Base-by-base conservation (phyloP, 371 early-diverging fungal species). In the Nematocida displodere region DNA sequence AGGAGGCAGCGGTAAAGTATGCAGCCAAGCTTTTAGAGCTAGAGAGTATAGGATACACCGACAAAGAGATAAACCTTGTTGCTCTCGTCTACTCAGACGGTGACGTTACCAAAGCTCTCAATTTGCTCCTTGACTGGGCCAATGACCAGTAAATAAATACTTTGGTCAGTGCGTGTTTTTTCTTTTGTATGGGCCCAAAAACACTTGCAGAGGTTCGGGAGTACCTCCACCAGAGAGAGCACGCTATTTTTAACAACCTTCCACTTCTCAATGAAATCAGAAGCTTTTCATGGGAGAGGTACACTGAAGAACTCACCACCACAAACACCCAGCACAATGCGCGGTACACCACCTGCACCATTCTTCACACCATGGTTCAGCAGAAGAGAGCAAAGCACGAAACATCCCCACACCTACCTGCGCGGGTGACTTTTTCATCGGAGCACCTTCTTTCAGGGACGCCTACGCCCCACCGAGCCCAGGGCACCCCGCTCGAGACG, bases 41-140 rank as follows among this genome's bases (percentile, higher is more conserved):
- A 42, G 87, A 88, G 62, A 89, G 89, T 54, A 90, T 90, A 88
- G 92, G 92, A 29, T 92, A 90, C 77, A 77, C 83, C 39, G 88
- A 91, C 81, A 84, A 85, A 33, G 85, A 86, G 56, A 83, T 86
- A 46, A 91, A 91, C 82, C 79, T 89, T 2, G 84, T 88, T 33
- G 89, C 89, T 0, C 83, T 91, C 47, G 80, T 87, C 50, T 87
- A 87, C 11, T 85, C 88, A 37, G 87, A 89, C 55, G 91, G 91
- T n/a, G 87, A 91, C 79, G 86, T 90, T 7, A 68, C 68, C 15
- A 48, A 64, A 31, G 77, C 82, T 2, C 61, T 81, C 15, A 61
- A 71, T 42, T 50, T 71, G 26, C 58, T 71, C 39, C 28, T 71
- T 46, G 61, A 71, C 33, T 71, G 75, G 75, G 28, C 68, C 13